phyloP scores from a whole-genome alignment of 106 monocot genomes.

The Dioscorea alata region DNA sequence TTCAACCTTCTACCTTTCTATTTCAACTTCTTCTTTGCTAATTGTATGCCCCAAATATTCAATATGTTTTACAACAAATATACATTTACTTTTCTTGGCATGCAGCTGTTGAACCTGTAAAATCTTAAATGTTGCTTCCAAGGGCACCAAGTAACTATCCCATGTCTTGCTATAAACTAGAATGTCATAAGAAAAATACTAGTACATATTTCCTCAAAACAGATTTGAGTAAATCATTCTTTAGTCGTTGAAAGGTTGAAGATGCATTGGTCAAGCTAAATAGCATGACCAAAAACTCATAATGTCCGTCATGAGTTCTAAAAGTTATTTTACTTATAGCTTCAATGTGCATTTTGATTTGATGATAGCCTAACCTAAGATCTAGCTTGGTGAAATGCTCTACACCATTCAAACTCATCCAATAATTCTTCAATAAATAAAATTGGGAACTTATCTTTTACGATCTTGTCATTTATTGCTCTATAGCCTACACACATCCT shows the following conservation, averaged over 20 bases:
- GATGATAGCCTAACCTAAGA: not conserved
- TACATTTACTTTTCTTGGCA: not conserved
- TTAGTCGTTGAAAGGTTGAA: not conserved
- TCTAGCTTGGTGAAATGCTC: too few species aligned
- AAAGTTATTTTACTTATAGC: not conserved
- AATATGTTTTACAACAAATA: not conserved
- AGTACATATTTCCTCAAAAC: not conserved
- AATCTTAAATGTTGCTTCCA: not conserved
- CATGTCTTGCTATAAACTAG: not conserved
- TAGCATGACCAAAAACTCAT: not conserved
- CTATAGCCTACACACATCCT: too few species aligned
- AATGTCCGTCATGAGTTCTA: not conserved
- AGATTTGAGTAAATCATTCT: not conserved
- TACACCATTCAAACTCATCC: too few species aligned
- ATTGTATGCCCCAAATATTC: not conserved
- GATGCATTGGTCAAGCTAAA: not conserved
- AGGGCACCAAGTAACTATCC: not conserved
- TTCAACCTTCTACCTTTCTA: not conserved
- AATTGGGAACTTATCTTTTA: too few species aligned
- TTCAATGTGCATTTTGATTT: not conserved
- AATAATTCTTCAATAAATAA: too few species aligned
- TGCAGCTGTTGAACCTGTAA: not conserved
- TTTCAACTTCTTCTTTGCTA: not conserved
- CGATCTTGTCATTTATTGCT: too few species aligned
- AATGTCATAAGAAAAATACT: not conserved